Base-by-base conservation (phyloP, 768 basidiomycete genomes). In the Tephrocybe sp. region DNA sequence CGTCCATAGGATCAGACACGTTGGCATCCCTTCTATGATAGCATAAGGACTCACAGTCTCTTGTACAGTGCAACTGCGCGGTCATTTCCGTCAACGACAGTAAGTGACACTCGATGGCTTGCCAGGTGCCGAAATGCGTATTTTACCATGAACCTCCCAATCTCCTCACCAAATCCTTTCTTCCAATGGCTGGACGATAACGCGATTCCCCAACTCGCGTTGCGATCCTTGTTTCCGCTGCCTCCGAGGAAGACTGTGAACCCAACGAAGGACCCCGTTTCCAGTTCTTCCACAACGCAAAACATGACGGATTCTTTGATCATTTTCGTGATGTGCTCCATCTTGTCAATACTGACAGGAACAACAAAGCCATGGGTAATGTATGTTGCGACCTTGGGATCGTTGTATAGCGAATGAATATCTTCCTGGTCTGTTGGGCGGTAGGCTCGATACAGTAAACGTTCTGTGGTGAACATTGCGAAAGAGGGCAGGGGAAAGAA, bases 101-200 rank as follows among this genome's bases (percentile, higher is more conserved):
- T 62, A 42, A 77, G 60, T 23, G 74, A 70, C 49, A 78, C 50
- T 14, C 74, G 69, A 39, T 74, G 71, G 54, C 77, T 46, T 23
- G 61, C 66, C 41, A 78, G 56, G 60, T 65, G 65, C 35, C 65
- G 52, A 26, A 78, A 78, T 19, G 65, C 64, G 48, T 75, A 63
- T 23, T 75, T 71, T 10, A 74, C 57, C 31, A 77, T 58, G 54
- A 73, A 77, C 32, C 55, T 57, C 45, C 70, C 68, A 42, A 67
- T 66, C 44, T 77, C 74, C 31, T 63, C 69, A 2, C 75, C 76
- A 47, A 69, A 76, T 0, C 77, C 76, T 16, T 65, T 63, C 11
- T 62, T 59, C 71, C 76, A 75, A 45, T 68, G 70, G 47, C 60
- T 57, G 11, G 45, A 48, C 17, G 20, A 26, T 23, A 60, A n/a